Conservation (phyloP, 2,329 filamentous ascomycete species). For the Coleophoma cylindrospora region DNA sequence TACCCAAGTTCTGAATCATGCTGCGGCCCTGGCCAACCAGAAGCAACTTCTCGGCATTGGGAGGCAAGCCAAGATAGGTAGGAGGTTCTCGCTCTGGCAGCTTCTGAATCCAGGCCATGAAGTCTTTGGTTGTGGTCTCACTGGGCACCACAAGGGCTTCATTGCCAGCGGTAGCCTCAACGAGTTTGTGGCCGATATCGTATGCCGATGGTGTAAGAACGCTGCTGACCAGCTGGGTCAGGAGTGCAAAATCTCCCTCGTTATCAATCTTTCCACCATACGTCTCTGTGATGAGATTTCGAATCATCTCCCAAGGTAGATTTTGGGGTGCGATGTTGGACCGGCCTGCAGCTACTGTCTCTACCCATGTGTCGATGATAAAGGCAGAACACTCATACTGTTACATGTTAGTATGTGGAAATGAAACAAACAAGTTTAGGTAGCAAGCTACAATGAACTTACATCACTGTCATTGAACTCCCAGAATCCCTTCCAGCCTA, state of each 20-base stretch:
- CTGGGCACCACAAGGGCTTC: conserved; percentile 68
- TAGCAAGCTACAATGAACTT: conserved; percentile 40
- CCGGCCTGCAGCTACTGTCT: conserved; percentile 73
- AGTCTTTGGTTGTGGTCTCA: conserved; percentile 78
- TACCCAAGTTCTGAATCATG: conserved; percentile 78
- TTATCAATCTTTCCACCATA: conserved; percentile 98
- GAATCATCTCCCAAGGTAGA: conserved; percentile 95
- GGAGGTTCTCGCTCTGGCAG: conserved; percentile 94
- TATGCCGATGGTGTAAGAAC: conserved; percentile 86
- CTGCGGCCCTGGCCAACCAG: conserved; percentile 82
- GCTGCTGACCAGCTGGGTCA: conserved; percentile 67
- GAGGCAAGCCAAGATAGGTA: conserved; percentile 87
- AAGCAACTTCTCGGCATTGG: conserved; percentile 93
- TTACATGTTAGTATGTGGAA: conserved; percentile 53
- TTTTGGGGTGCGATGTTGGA: conserved; percentile 92
- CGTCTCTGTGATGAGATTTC: conserved; percentile 84
- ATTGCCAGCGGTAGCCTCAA: conserved; percentile 51
- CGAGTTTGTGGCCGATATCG: conserved; percentile 86
- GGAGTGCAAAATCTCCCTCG: conserved; percentile 72
- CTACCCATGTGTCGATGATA: conserved; percentile 94
- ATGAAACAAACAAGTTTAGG: background rate
- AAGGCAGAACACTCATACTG: conserved; percentile 96
- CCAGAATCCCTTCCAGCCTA: conserved; percentile 99
- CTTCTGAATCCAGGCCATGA: conserved; percentile 84
- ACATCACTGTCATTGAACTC: conserved; percentile 99